Base-by-base conservation (phyloP, 129 eudicot species). In the Escallonia herrerae region DNA sequence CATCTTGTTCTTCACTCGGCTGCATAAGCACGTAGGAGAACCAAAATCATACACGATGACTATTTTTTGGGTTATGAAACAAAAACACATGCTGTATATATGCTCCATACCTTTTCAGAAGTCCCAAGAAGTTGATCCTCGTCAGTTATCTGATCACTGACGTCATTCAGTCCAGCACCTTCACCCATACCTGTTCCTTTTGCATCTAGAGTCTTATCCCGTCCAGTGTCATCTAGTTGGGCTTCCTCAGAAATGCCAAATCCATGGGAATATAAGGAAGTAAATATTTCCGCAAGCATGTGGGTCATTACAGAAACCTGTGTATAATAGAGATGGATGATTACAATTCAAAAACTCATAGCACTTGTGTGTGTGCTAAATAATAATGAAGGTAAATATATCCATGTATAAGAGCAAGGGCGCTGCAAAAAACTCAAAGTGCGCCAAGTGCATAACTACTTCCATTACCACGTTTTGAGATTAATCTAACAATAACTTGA, bases 111-210 rank as follows among this genome's bases (percentile, higher is more conserved):
- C 95, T 93, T 85, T 63, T 77, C 91, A 69, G 73, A 71, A 8
- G 85, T 59, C 56, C 91, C 91, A 55, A 85, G 81, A 54, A 91
- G 91, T 76, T 93, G 98, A 80, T 93, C 96, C 86, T 93, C 98
- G 61, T 88, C 95, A 56, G 64, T 74, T 61, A 93, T 85, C 81
- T 93, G 95, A 51, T 93, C 95, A 68, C 98, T 93, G 56, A 93
- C 96, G 78, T 93, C 98, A 46, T 86, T 93, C 44, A 61, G 15
- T 44, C 98, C 98, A 5, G 72, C 79, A 70, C 98, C 98, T 57
- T 93, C 96, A 77, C 95, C 96, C 91, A 93, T 83, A 69, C 98
- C 98, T 8, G 87, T 88, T 74, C 98, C 98, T 50, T 56, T 68
- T 56, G 87, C 84, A 63, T 82, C 96, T 65, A 78, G 80, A 58